phyloP scores from a whole-genome alignment of 2,329 filamentous ascomycete genomes.

The Chaetomium olivaceum region DNA sequence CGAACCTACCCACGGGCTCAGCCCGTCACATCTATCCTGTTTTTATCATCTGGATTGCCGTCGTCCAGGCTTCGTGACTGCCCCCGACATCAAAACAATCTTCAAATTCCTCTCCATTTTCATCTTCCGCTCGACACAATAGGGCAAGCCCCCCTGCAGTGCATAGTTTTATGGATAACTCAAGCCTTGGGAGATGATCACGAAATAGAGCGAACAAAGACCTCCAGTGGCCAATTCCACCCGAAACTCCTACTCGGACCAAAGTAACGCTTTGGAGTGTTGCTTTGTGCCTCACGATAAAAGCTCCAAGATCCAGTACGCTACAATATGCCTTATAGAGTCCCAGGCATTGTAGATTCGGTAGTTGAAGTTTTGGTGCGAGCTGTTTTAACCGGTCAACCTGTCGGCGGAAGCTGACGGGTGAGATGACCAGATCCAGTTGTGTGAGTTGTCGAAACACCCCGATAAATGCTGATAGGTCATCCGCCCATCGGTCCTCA shows the following conservation, averaged over 20 bases:
- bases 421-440: slow-evolving; percentile 12
- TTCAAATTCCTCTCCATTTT: slow-evolving; percentile 16
- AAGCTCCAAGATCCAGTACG: slow-evolving; percentile 10
- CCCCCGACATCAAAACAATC: slow-evolving; percentile 14
- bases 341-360: slow-evolving; percentile 12
- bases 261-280: slow-evolving; percentile 16
- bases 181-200: slow-evolving; percentile 13
- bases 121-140: slow-evolving; percentile 7
- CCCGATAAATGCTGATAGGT: slow-evolving; percentile 11
- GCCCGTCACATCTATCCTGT: slow-evolving; percentile 1
- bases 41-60: slow-evolving; percentile 10
- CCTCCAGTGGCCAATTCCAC: slow-evolving; percentile 13
- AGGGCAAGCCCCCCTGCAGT: slow-evolving; percentile 12
- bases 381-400: slow-evolving; percentile 13
- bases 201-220: slow-evolving; percentile 11
- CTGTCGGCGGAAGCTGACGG: slow-evolving; percentile 6
- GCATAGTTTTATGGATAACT: slow-evolving; percentile 11
- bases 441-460: slow-evolving; percentile 10
- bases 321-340: slow-evolving; percentile 14
- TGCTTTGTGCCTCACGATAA: slow-evolving; percentile 14
- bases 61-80: slow-evolving; percentile 14
- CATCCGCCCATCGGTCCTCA: slow-evolving; percentile 9
- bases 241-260: slow-evolving; percentile 16
- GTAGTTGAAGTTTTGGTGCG: slow-evolving; percentile 13
- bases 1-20: no score